Conservation (phyloP, 139 green algal genomes). For the Chlamydomonas eustigma region DNA sequence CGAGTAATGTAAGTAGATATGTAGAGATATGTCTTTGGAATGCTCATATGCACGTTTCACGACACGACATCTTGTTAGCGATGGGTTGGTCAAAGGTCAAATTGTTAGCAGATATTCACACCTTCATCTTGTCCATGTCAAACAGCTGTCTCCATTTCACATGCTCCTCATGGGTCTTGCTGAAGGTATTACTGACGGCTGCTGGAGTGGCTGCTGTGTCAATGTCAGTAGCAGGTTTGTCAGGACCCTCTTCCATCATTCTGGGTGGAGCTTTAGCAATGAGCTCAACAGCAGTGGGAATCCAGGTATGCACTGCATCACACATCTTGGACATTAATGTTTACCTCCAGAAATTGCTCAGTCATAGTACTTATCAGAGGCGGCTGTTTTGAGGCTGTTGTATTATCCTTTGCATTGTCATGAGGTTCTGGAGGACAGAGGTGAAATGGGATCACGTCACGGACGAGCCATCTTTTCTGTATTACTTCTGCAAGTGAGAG, state of each 20-base stretch:
- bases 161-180: background rate
- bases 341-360: no score
- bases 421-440: conserved; percentile 78
- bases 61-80: no score
- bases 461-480: conserved; percentile 73
- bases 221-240: conserved; percentile 46
- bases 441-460: conserved; percentile 87
- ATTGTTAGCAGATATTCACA: no score
- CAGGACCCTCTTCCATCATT: conserved; percentile 80
- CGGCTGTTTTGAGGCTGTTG: no score
- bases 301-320: conserved; percentile 56
- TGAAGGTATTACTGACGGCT: conserved; percentile 73
- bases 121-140: no score
- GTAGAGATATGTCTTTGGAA: no score
- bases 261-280: conserved; percentile 93
- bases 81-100: no score
- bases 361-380: no score
- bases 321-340: background rate
- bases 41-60: no score
- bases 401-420: no score
- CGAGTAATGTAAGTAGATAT: no score
- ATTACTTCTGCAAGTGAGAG: background rate
- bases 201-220: conserved; percentile 56
- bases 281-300: conserved; percentile 93
- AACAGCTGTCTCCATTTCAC: background rate